These are phyloP conservation scores for Cryphonectria japonica DNA, from an alignment of 2,329 filamentous ascomycete genomes.

Conservation along the genomic window DNA sequence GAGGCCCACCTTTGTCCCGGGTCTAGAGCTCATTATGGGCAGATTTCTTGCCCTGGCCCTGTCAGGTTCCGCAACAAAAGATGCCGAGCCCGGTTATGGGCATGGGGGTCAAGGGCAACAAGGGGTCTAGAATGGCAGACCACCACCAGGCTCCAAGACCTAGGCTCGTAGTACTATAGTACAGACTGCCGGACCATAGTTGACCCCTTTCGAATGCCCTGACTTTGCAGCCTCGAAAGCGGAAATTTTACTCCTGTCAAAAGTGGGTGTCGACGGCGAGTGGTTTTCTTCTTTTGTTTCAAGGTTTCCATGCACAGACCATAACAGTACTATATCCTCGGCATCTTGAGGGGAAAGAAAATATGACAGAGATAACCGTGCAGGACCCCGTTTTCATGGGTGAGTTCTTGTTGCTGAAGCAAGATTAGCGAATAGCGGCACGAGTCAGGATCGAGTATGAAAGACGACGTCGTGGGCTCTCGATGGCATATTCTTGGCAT, in stretches of 20 bases:
- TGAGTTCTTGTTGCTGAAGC: background rate
- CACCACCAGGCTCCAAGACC: background rate
- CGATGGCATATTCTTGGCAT: background rate
- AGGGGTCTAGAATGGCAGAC: background rate
- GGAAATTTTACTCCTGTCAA: conserved; percentile 1
- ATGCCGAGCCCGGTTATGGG: background rate
- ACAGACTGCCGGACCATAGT: background rate
- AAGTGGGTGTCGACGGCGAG: background rate
- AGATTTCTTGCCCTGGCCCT: background rate
- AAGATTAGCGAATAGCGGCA: background rate
- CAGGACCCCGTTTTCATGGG: background rate
- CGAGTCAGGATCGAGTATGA: background rate
- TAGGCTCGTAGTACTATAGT: background rate
- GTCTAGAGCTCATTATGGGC: background rate
- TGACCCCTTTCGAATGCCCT: background rate
- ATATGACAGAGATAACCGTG: background rate
- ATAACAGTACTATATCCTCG: background rate
- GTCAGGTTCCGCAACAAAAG: background rate
- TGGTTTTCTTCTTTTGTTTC: background rate
- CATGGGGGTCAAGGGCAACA: background rate
- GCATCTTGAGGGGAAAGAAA: background rate
- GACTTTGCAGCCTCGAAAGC: background rate
- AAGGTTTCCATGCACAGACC: conserved; percentile 1
- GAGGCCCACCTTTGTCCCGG: background rate
- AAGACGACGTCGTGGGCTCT: background rate